phyloP scores from a whole-genome alignment of 139 green algal genomes.

The Micractinium sp. region DNA sequence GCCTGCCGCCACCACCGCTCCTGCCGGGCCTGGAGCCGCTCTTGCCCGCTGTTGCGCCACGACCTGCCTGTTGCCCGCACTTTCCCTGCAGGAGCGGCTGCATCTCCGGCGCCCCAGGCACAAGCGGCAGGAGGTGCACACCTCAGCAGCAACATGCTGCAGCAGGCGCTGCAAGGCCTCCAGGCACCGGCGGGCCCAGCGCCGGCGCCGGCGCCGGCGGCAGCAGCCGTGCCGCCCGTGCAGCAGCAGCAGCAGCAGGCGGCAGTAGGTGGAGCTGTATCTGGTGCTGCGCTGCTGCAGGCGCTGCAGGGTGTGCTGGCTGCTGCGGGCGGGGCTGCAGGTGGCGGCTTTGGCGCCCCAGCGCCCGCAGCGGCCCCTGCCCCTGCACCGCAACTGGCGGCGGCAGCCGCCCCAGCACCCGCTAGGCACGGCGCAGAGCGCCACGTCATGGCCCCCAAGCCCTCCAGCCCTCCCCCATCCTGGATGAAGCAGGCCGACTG shows the following conservation, averaged over 20 bases:
- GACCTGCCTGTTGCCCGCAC: not conserved
- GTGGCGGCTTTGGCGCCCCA: not conserved
- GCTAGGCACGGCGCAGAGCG: not conserved
- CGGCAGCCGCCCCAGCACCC: not conserved
- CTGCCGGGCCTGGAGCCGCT: not conserved
- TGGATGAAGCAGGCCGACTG: slow-evolving; percentile 8
- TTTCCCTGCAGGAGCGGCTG: not conserved
- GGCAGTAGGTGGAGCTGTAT: not conserved
- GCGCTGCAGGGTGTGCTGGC: slow-evolving; percentile 6
- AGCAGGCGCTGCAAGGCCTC: slow-evolving; percentile 11
- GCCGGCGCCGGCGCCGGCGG: not conserved
- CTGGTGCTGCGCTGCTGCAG: not conserved
- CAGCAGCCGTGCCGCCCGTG: not conserved
- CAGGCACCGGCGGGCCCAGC: not conserved
- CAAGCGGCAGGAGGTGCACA: not conserved
- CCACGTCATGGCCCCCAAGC: not conserved
- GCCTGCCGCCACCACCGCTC: too few relatives aligned
- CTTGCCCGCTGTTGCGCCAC: not conserved
- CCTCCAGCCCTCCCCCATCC: not conserved
- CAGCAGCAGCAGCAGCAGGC: slow-evolving; percentile 8
- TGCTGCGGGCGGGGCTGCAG: not conserved
- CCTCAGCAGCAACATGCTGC: not conserved
- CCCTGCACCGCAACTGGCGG: not conserved
- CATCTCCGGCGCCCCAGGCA: not conserved
- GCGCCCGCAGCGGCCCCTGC: not conserved